phyloP scores from a whole-genome alignment of 129 eudicot species.

The Kitagawia praeruptora region DNA sequence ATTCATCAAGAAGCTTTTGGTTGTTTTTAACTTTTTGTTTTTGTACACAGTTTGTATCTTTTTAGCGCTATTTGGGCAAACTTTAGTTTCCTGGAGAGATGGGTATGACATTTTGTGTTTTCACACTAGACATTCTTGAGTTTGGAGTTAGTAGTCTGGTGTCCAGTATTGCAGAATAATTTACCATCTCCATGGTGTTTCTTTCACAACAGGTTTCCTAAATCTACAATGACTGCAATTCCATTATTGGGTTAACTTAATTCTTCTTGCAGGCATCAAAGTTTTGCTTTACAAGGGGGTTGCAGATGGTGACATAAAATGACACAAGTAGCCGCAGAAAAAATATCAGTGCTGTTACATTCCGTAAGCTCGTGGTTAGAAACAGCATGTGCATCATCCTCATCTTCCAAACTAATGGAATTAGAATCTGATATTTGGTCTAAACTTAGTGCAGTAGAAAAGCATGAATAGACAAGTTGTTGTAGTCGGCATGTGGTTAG shows the following conservation, averaged over 20 bases:
- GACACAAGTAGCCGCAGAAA: background rate
- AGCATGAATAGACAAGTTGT: too few species aligned
- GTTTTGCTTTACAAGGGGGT: background rate
- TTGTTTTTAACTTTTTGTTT: background rate
- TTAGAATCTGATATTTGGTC: background rate
- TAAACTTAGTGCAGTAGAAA: background rate
- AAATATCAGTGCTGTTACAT: background rate
- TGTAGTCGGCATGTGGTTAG: too few species aligned
- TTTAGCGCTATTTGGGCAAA: background rate
- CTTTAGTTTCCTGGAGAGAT: background rate
- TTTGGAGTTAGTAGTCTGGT: background rate
- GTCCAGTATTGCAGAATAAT: background rate
- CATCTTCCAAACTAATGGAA: background rate
- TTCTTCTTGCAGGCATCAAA: background rate
- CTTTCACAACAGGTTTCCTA: background rate
- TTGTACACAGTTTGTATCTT: background rate
- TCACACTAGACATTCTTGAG: background rate
- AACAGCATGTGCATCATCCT: background rate
- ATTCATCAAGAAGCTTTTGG: background rate
- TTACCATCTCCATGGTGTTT: background rate
- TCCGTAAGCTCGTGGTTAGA: background rate
- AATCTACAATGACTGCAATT: background rate
- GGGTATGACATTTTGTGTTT: slow-evolving; percentile 19
- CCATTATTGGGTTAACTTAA: too few species aligned
- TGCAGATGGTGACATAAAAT: background rate